Percentiles rank a stretch among this genome's conserved stretches.
phyloP scores from a whole-genome alignment of 176 grass and related monocot species.

The Stipa capillata region DNA sequence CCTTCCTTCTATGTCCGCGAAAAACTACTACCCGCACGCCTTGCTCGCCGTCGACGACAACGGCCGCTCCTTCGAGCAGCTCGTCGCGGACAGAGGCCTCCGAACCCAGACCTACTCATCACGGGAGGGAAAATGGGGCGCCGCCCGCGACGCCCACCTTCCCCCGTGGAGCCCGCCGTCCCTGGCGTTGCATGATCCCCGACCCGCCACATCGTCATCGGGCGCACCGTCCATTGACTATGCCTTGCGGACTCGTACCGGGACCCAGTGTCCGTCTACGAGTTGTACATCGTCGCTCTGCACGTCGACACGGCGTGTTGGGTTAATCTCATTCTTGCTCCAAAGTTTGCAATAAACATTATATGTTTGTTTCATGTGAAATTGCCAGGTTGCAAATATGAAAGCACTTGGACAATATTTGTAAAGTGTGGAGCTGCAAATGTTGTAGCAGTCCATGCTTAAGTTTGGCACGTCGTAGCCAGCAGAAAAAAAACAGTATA shows the following conservation, averaged over 20 bases:
- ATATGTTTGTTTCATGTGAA: no score
- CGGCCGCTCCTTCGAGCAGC: background rate
- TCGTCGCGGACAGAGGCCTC: background rate
- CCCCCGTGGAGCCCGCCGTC: no score
- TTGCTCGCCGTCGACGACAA: background rate
- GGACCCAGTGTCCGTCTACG: background rate
- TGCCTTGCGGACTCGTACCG: background rate
- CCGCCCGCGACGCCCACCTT: background rate
- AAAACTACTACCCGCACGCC: background rate
- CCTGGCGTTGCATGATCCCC: accelerated
- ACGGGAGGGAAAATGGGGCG: background rate
- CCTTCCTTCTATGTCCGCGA: background rate
- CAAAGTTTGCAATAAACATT: no score
- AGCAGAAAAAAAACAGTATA: no score
- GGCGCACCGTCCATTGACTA: background rate
- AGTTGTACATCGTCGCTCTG: background rate
- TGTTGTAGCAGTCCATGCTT: no score
- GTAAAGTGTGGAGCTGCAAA: no score
- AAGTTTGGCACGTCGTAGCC: no score
- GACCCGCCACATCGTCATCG: background rate
- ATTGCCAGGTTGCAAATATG: no score
- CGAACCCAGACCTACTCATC: background rate
- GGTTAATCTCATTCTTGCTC: no score
- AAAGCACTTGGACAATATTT: no score
- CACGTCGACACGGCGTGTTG: background rate